phyloP scores from a whole-genome alignment of 345 rosid genomes.

The Ceriops zippeliana region DNA sequence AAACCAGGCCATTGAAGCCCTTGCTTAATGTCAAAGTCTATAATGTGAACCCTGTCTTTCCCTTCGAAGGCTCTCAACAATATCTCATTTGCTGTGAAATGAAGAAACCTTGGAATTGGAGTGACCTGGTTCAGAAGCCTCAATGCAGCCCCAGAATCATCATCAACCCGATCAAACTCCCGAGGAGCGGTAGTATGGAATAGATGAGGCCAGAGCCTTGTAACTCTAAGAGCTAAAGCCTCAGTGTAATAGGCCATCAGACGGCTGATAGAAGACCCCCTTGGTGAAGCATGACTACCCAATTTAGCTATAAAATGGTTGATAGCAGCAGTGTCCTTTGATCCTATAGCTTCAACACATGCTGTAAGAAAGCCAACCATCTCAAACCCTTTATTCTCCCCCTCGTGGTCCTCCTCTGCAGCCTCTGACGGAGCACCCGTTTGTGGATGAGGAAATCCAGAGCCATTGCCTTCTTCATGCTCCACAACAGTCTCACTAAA shows the following conservation, averaged over 20 bases:
- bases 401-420: constrained; percentile 40
- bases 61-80: constrained; percentile 88
- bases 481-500: constrained; percentile 42
- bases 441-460: constrained; percentile 45
- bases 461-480: constrained; percentile 53
- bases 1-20: constrained; percentile 97
- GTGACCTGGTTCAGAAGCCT: constrained; percentile 87
- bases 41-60: constrained; percentile 84
- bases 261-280: constrained; percentile 65
- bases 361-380: constrained; percentile 63
- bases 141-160: constrained; percentile 68
- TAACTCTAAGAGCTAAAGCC: constrained; percentile 71
- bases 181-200: constrained; percentile 78
- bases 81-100: constrained; percentile 89
- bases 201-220: constrained; percentile 86
- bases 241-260: constrained; percentile 75
- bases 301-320: constrained; percentile 65
- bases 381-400: constrained; percentile 65
- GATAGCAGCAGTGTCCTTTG: constrained; percentile 56
- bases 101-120: constrained; percentile 87
- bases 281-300: constrained; percentile 83
- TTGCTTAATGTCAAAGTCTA: constrained; percentile 95
- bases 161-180: constrained; percentile 67
- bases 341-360: constrained; percentile 79
- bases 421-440: constrained; percentile 36